Evolutionary conservation across 2,329 filamentous ascomycete genomes (phyloP), one percentile per base, ranked within the genome.

Genomic region (Metarhizium guizhouense): DNA sequence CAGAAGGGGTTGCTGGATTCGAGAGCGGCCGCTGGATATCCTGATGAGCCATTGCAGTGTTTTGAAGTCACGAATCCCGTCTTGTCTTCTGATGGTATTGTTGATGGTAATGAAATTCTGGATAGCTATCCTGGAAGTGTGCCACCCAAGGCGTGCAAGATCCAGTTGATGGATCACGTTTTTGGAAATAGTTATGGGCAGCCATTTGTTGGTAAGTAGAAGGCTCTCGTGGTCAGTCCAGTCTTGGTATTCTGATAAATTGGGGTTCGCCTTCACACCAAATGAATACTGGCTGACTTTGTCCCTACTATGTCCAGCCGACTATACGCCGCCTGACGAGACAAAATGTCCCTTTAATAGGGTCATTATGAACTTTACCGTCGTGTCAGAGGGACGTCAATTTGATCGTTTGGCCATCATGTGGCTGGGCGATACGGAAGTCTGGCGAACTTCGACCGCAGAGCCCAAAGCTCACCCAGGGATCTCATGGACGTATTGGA

Each of bases 361-460:
- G 38, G 85, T 92, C 16, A 79, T 82, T 29, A 82, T 94, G 68
- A 90, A 91, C 64, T 80, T 94, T 61, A 92, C 87, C 0, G 85
- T 88, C 14, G 82, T 81, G 1, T 88, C 86, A 10, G 74, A 76
- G 58, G 90, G 90, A 1, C 78, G 81, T 3, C 90, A 95, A 63
- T 92, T 81, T 68, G 90, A 95, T 67, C 80, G 89, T 43, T 76
- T 93, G 8, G 90, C 83, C 4, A 69, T 86, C 36, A 85, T 94
- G 78, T 94, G 86, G 63, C 75, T 94, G 42, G 83, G 83, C 45
- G 87, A 93, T 67, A 83, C 81, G 10, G 89, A 95, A 67, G 78
- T 95, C n/a, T 94, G 87, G 76, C 78, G 89, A 29, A 92, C 88
- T 2, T 91, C 88, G 5, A 95, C 90, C 1, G 87, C 89, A 4